Evolutionary conservation across 495 filamentous ascomycete genomes (phyloP).

Genomic region (Xeromyces bisporus): DNA sequence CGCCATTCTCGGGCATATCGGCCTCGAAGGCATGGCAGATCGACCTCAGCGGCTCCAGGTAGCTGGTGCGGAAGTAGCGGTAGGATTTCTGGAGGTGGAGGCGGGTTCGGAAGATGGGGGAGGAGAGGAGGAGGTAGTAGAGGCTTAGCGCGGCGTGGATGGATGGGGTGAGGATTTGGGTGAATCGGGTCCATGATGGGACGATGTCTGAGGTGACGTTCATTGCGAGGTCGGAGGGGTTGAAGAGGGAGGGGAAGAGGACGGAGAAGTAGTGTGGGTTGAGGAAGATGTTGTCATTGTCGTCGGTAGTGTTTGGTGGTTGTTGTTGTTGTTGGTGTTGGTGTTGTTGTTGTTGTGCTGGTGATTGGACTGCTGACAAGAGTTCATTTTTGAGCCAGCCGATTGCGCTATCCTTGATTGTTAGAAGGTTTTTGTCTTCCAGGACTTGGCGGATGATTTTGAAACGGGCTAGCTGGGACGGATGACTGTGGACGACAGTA

Average conservation of each 20-base stretch:
- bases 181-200: conserved; percentile 20
- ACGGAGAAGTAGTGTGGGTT: conserved; percentile 35
- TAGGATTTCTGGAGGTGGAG: conserved; percentile 24
- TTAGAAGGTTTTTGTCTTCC: conserved; percentile 53
- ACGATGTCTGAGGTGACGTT: conserved; percentile 16
- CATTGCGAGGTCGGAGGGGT: conserved; percentile 8
- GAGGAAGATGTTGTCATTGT: conserved; percentile 12
- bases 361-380: conserved; percentile 26
- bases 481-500: conserved; percentile 57
- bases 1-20: conserved; percentile 21
- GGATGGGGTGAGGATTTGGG: conserved; percentile 19
- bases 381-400: conserved; percentile 81
- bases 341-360: conserved; percentile 1
- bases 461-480: conserved; percentile 49
- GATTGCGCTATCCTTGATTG: conserved; percentile 65
- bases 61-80: conserved; percentile 22
- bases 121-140: conserved; percentile 27
- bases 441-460: conserved; percentile 66
- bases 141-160: conserved; percentile 29
- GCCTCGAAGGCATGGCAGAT: conserved; percentile 19
- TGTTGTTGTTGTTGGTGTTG: background rate
- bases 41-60: conserved; percentile 18
- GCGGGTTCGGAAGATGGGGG: conserved; percentile 11
- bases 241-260: conserved; percentile 23
- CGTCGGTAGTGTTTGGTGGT: background rate